phyloP scores from a whole-genome alignment of 2,329 filamentous ascomycete genomes.

The Pyrenophora seminiperda region DNA sequence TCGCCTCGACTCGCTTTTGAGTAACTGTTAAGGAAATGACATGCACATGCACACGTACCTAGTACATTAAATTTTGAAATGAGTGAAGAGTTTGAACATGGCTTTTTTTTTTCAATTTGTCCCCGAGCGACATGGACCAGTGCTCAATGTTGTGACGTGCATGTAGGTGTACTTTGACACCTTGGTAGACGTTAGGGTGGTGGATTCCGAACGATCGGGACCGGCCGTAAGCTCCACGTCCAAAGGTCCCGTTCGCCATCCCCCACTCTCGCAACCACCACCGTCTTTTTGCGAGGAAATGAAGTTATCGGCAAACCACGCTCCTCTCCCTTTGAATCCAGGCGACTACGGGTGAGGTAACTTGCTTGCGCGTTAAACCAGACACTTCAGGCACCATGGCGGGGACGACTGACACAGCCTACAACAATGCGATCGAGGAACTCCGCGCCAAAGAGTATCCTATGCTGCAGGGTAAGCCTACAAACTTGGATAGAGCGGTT shows the following conservation, averaged over 20 bases:
- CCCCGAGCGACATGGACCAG: no score
- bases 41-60: no score
- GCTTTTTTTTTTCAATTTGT: no score
- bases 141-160: background rate
- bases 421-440: slow-evolving; percentile 64
- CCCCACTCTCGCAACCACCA: slow-evolving; percentile 42
- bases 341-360: slow-evolving; percentile 32
- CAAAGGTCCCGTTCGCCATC: slow-evolving; percentile 37
- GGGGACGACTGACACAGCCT: slow-evolving; percentile 44
- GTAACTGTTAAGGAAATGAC: no score
- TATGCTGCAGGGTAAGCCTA: slow-evolving; percentile 66
- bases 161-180: no score
- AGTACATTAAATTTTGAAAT: no score
- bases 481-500: background rate
- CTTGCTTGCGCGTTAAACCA: background rate
- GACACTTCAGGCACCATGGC: slow-evolving; percentile 30
- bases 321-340: slow-evolving; percentile 10
- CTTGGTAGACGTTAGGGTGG: background rate
- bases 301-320: slow-evolving; percentile 20
- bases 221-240: slow-evolving; percentile 24
- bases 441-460: slow-evolving; percentile 68
- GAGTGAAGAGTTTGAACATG: no score
- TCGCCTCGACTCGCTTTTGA: background rate
- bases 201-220: slow-evolving; percentile 29
- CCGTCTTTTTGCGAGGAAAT: slow-evolving; percentile 32